These are phyloP conservation scores for Diospyros kaki DNA, from an alignment of 148 eudicot genomes.

Conservation along the genomic window DNA sequence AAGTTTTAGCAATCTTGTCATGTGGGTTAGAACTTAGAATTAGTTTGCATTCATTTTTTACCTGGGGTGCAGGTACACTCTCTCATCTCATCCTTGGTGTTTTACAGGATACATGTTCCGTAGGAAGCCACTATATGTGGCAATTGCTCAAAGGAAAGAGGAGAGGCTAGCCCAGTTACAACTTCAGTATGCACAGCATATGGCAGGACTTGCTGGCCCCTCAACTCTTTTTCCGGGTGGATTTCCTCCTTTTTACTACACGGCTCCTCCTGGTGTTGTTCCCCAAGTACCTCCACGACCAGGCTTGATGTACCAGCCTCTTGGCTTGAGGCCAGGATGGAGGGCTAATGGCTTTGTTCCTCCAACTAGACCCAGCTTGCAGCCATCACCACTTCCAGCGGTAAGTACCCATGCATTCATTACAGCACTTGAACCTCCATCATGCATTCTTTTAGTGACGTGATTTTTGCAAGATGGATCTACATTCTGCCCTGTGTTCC, in stretches of 20 bases:
- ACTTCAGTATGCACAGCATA: slow-evolving; percentile 41
- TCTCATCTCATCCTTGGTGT: background rate
- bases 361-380: slow-evolving; percentile 36
- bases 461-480: too few relatives aligned
- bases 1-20: background rate
- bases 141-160: slow-evolving; percentile 81
- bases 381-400: slow-evolving; percentile 33
- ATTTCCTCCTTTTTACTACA: slow-evolving; percentile 55
- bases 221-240: slow-evolving; percentile 45
- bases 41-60: too few relatives aligned
- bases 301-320: slow-evolving; percentile 54
- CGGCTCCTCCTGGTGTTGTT: slow-evolving; percentile 41
- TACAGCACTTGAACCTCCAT: background rate
- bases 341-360: slow-evolving; percentile 42
- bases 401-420: slow-evolving; percentile 27
- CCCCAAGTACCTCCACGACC: slow-evolving; percentile 45
- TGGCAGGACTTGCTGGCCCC: slow-evolving; percentile 48
- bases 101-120: slow-evolving; percentile 54
- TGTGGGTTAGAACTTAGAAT: background rate
- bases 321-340: slow-evolving; percentile 43
- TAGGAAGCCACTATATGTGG: slow-evolving; percentile 68
- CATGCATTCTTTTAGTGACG: too few relatives aligned
- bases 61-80: background rate
- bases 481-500: too few relatives aligned
- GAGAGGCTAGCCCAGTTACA: slow-evolving; percentile 69